Evolutionary conservation across 2,329 filamentous ascomycete genomes (phyloP).

Genomic region (Pezicula carpinea): DNA sequence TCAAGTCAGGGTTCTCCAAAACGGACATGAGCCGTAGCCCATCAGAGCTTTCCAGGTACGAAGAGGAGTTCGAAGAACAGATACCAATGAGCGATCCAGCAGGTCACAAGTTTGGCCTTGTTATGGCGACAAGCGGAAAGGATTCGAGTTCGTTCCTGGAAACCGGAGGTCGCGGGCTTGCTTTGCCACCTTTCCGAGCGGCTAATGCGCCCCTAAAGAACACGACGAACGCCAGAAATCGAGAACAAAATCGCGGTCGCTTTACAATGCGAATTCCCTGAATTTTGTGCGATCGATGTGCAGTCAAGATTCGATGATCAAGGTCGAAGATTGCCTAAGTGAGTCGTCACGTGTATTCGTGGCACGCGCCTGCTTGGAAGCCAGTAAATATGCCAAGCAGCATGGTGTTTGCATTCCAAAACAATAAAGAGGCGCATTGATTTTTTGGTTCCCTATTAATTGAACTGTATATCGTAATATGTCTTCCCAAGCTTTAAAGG

Average conservation of each 20-base stretch:
- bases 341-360: not conserved
- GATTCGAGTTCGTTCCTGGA: no score
- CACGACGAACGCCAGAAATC: not conserved
- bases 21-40: conserved; percentile 12
- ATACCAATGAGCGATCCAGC: not conserved
- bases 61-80: conserved; percentile 13
- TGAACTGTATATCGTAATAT: no score
- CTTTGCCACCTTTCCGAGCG: not conserved
- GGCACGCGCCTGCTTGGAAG: not conserved
- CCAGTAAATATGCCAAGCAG: no score
- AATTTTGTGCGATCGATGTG: not conserved
- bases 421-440: no score
- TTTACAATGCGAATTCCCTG: not conserved
- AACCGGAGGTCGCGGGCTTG: no score
- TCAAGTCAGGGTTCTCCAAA: conserved; percentile 9
- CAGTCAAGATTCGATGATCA: no score
- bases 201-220: not conserved
- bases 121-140: no score
- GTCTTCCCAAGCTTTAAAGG: no score
- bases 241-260: not conserved
- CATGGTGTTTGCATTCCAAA: no score
- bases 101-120: no score
- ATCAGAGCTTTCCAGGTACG: conserved; percentile 15
- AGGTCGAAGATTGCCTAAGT: not conserved
- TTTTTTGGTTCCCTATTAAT: no score